Evolutionary conservation across 345 rosid genomes (phyloP).

Genomic region (Pelargonium nanum): DNA sequence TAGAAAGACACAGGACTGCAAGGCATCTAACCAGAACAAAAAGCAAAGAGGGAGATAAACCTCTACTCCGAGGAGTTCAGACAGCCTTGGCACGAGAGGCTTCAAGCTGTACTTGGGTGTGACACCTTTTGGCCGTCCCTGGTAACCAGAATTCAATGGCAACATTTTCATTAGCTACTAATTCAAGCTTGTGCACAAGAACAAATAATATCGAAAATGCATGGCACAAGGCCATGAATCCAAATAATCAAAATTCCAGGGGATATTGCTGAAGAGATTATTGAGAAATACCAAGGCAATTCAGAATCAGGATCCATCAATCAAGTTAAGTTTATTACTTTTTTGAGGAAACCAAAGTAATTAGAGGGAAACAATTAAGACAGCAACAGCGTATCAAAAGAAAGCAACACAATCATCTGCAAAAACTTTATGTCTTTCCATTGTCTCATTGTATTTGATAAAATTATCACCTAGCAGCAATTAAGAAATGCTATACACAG

Average conservation of each 20-base stretch:
- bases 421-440: not conserved
- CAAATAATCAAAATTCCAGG: too few species aligned
- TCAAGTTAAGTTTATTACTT: too few species aligned
- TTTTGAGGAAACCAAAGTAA: not conserved
- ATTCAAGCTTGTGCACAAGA: not conserved
- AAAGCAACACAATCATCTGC: too few species aligned
- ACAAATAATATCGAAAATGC: not conserved
- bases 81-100: slow-evolving; percentile 76
- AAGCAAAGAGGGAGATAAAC: slow-evolving; percentile 16
- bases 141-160: slow-evolving; percentile 16
- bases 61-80: slow-evolving; percentile 82
- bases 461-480: not conserved
- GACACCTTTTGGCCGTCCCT: slow-evolving; percentile 94
- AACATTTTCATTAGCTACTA: not conserved
- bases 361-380: too few species aligned
- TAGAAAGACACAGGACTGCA: not conserved
- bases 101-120: slow-evolving; percentile 88
- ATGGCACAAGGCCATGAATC: not conserved
- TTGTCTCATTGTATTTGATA: too few species aligned
- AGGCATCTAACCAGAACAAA: not conserved
- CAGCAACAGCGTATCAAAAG: too few species aligned
- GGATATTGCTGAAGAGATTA: too few species aligned
- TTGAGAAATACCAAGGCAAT: too few species aligned
- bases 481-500: not conserved
- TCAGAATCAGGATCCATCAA: too few species aligned